Base-by-base conservation (phyloP, 345 rosid species). In the Viola odorata region DNA sequence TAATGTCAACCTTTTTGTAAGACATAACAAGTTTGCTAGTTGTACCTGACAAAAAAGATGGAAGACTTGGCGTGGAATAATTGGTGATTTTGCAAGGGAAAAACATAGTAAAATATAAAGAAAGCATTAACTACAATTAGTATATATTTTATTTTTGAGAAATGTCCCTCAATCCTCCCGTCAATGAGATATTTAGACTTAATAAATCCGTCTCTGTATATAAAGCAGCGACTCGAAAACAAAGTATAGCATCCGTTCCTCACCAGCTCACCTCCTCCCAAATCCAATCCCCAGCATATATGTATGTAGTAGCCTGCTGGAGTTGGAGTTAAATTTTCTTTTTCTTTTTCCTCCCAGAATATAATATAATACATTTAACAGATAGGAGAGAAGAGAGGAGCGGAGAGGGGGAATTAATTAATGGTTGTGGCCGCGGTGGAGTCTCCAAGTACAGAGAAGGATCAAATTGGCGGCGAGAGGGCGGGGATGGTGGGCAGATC, bases 361-460 rank as follows among this genome's bases (percentile, higher is more conserved):
- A 50, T 9, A 39, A 5, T 3, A 8, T 16, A 12, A 8, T 1
- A 41, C 37, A 12, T n/a, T n/a, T n/a, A n/a, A n/a, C n/a, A n/a
- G n/a, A n/a, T n/a, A n/a, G n/a, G n/a, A n/a, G n/a, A n/a, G n/a
- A n/a, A n/a, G n/a, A 10, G 3, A 45, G 50, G 12, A 45, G 50
- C 12, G 8, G 8, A 3, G 8, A 3, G 50, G 8, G 45, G 10
- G 10, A 42, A 10, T 45, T 45, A 8, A 8, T 45, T 45, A 3
- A 8, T 4, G 12, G 10, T 41, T 48, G 57, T 12, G 3, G 53
- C 67, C 68, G 76, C 67, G 7, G 72, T 62, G 50, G 68, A 71
- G 11, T 52, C 77, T 53, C 72, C 77, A 8, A 39, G 52, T 23
- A 23, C 32, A 0, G 32, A 23, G 2, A 23, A 23, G 32, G 32